Evolutionary conservation across 306 rosid species (phyloP).

Genomic region (Vigna angularis): DNA sequence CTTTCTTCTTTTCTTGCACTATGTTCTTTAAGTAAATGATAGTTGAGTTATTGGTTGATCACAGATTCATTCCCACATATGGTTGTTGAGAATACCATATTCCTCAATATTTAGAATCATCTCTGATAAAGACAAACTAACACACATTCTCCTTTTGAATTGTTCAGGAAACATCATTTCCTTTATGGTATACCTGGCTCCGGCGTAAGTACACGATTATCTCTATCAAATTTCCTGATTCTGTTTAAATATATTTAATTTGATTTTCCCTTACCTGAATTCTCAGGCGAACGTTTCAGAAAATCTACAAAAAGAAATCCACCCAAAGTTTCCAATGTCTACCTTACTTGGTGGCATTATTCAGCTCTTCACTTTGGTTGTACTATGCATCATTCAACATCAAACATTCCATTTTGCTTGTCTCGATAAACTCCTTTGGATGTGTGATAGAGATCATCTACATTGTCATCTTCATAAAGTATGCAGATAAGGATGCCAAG

Average conservation of each 20-base stretch:
- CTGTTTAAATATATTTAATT: not conserved
- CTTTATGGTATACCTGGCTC: slow-evolving; percentile 79
- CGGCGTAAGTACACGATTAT: slow-evolving; percentile 62
- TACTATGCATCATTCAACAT: slow-evolving; percentile 63
- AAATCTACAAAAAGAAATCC: slow-evolving; percentile 66
- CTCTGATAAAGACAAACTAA: not conserved
- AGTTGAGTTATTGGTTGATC: slow-evolving; percentile 41
- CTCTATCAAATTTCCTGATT: not conserved
- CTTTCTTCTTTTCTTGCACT: not conserved
- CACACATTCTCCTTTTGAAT: slow-evolving; percentile 25
- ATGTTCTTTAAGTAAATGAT: not conserved
- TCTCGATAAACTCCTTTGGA: slow-evolving; percentile 77
- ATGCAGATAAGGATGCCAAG: slow-evolving; percentile 58
- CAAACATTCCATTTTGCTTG: slow-evolving; percentile 48
- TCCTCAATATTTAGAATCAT: not conserved
- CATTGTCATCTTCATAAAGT: slow-evolving; percentile 55
- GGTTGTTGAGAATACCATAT: not conserved
- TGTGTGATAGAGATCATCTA: slow-evolving; percentile 64
- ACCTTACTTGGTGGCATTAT: slow-evolving; percentile 77
- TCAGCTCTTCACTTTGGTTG: slow-evolving; percentile 78
- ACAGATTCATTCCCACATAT: slow-evolving; percentile 18
- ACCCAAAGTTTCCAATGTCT: slow-evolving; percentile 74
- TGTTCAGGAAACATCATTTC: slow-evolving; percentile 71
- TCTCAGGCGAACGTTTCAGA: slow-evolving; percentile 71
- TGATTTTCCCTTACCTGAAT: not conserved